A percentile compares a stretch with the other conserved stretches of the same genome.
Conservation (phyloP, 2,329 filamentous ascomycete genomes). For the Sclerotinia sclerotiorum region DNA sequence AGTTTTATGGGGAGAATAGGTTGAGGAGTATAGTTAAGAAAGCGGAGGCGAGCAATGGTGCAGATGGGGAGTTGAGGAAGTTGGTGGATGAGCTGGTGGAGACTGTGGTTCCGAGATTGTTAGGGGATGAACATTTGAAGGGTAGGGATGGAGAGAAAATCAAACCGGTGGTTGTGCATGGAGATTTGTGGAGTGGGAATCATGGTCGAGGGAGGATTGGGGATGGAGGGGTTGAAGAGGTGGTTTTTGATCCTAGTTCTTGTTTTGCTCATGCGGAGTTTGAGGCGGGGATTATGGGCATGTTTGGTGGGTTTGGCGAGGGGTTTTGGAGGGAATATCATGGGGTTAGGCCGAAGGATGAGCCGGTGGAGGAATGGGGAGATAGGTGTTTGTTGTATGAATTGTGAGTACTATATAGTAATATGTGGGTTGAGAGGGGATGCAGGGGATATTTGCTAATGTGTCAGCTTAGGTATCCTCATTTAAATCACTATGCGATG, state of each 20-base stretch:
- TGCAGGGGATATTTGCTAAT: constrained; percentile 18
- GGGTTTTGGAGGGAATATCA: constrained; percentile 78
- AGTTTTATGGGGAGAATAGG: constrained; percentile 79
- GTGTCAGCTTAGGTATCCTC: constrained; percentile 65
- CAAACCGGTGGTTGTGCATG: constrained; percentile 80
- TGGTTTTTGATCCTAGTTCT: constrained; percentile 78
- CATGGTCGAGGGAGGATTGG: constrained; percentile 64
- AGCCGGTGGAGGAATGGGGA: constrained; percentile 80
- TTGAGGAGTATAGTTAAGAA: constrained; percentile 63
- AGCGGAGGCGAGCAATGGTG: constrained; percentile 61
- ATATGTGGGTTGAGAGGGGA: not conserved
- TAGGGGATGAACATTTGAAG: constrained; percentile 66
- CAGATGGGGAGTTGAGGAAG: constrained; percentile 59
- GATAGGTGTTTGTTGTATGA: constrained; percentile 82
- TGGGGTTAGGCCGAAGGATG: constrained; percentile 70
- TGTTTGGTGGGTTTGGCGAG: constrained; percentile 86
- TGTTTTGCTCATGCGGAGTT: constrained; percentile 88
- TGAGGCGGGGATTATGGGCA: constrained; percentile 90
- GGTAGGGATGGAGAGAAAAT: constrained; percentile 52
- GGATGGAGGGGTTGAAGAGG: constrained; percentile 60
- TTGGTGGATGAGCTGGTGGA: constrained; percentile 64
- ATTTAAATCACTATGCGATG: constrained; percentile 72
- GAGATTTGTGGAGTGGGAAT: constrained; percentile 93
- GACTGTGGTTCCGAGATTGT: constrained; percentile 71
- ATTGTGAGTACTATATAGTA: constrained; percentile 56